Evolutionary conservation across 257 asterid genomes (phyloP), one percentile per base, ranked within the genome.

Genomic region (Solanum rostratum): DNA sequence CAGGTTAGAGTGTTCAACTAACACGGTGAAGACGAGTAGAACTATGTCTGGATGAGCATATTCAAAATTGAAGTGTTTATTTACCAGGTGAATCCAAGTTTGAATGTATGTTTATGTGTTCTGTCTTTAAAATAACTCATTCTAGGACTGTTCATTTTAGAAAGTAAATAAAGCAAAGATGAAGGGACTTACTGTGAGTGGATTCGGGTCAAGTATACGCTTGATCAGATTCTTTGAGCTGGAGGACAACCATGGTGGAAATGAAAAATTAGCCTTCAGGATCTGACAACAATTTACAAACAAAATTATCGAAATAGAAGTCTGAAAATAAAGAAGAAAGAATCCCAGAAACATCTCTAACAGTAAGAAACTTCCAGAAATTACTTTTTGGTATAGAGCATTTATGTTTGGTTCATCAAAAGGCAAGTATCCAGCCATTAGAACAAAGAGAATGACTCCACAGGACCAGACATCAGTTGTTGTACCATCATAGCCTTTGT

Each of bases 381-480:
- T 88, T 89, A 94, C 98, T 85, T 62, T 92, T 86, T 85, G 91
- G 86, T 92, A 93, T 88, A 94, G 87, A 81, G 88, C 79, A 71
- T 80, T 7, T 76, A 94, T 91, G 85, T 87, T 93, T 84, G 94
- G 91, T 87, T 94, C 94, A 81, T 94, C 92, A 46, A 94, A 94
- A 71, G 97, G 98, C 63, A 94, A 88, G 88, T 90, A 94, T 79
- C 94, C 97, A 68, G 97, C 93, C 93, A 93, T 91, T 63, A 94
- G 88, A 84, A 94, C 98, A 87, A 92, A 94, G 37, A 94, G 93
- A 88, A 94, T 94, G 88, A 94, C 96, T 62, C 98, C 98, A 86
- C 95, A 93, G 81, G 98, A 94, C 98, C 98, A 94, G 55, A 94
- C 84, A 90, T 94, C 98, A 76, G 95, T 90, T 62, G 97, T 79